phyloP scores from a whole-genome alignment of 768 basidiomycete genomes.

The Suillus subaureus region DNA sequence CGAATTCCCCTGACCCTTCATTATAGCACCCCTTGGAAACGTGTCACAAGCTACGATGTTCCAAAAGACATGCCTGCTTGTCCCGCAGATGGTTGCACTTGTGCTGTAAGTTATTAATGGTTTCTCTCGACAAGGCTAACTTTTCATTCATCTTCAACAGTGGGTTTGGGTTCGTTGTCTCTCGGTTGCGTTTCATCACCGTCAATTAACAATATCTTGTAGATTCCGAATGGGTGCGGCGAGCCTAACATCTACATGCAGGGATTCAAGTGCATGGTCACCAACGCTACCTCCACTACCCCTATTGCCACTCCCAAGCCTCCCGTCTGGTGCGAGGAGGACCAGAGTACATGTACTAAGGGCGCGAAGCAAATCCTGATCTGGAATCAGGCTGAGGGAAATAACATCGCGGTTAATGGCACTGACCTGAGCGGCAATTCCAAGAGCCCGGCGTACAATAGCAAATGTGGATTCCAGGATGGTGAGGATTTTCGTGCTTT shows the following conservation, averaged over 20 bases:
- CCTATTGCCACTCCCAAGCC: constrained; percentile 46
- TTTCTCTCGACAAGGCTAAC: not conserved
- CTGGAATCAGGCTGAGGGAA: constrained; percentile 52
- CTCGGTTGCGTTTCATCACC: not conserved
- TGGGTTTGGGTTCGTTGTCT: constrained; percentile 51
- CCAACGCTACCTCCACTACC: constrained; percentile 40
- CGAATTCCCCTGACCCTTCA: not conserved
- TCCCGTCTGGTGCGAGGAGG: constrained; percentile 54
- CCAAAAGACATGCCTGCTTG: constrained; percentile 52
- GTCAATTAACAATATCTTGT: not conserved
- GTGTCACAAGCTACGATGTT: constrained; percentile 47
- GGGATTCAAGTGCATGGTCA: constrained; percentile 52
- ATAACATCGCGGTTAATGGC: constrained; percentile 50
- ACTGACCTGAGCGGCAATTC: constrained; percentile 37
- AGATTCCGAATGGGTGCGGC: constrained; percentile 44
- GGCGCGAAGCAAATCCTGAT: constrained; percentile 60
- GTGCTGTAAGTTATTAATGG: constrained; percentile 39
- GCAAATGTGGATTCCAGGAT: constrained; percentile 48
- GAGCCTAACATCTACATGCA: constrained; percentile 55
- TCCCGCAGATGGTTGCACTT: constrained; percentile 52
- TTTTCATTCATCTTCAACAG: constrained; percentile 25
- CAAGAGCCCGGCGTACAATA: constrained; percentile 54
- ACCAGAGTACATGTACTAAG: constrained; percentile 42
- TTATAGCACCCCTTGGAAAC: constrained; percentile 54
- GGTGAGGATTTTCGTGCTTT: constrained; percentile 33